Conservation (phyloP, 2,329 filamentous ascomycete species). For the Cercospora janseana region DNA sequence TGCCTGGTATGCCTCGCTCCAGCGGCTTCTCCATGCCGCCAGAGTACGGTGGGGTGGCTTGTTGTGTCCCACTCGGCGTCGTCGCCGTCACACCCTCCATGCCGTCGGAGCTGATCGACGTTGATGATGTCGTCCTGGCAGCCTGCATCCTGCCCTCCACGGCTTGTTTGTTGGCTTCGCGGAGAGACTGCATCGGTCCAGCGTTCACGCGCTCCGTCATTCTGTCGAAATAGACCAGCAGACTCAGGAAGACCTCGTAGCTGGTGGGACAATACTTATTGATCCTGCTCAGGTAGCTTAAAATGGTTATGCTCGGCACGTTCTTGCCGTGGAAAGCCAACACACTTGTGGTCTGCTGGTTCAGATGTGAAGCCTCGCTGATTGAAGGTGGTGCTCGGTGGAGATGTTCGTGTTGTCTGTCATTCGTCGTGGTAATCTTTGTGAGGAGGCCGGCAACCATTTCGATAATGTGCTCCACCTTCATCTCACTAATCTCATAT, state of each 20-base stretch:
- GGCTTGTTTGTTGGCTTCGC: conserved; percentile 51
- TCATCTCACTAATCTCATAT: conserved; percentile 97
- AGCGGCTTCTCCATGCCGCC: conserved; percentile 44
- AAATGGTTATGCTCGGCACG: conserved; percentile 91
- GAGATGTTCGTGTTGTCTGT: conserved; percentile 85
- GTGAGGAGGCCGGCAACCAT: conserved; percentile 96
- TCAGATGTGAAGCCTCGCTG: conserved; percentile 59
- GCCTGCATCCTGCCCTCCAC: conserved; percentile 34
- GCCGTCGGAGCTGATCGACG: conserved; percentile 30
- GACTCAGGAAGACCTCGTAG: conserved; percentile 93
- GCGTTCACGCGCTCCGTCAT: conserved; percentile 97
- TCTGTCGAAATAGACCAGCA: conserved; percentile 95
- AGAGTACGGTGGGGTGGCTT: conserved; percentile 50
- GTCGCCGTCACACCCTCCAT: conserved; percentile 34
- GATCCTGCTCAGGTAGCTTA: conserved; percentile 92
- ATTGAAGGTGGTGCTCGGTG: conserved; percentile 69
- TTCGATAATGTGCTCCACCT: conserved; percentile 93
- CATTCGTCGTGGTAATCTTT: conserved; percentile 96
- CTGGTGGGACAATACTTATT: conserved; percentile 99
- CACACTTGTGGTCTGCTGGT: conserved; percentile 67
- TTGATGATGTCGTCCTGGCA: conserved; percentile 24
- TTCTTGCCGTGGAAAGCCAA: conserved; percentile 98
- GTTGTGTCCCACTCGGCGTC: conserved; percentile 40
- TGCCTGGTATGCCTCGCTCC: conserved; percentile 37
- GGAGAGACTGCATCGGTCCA: conserved; percentile 66